Conservation (phyloP, 129 eudicot species). For the Kitagawia praeruptora region DNA sequence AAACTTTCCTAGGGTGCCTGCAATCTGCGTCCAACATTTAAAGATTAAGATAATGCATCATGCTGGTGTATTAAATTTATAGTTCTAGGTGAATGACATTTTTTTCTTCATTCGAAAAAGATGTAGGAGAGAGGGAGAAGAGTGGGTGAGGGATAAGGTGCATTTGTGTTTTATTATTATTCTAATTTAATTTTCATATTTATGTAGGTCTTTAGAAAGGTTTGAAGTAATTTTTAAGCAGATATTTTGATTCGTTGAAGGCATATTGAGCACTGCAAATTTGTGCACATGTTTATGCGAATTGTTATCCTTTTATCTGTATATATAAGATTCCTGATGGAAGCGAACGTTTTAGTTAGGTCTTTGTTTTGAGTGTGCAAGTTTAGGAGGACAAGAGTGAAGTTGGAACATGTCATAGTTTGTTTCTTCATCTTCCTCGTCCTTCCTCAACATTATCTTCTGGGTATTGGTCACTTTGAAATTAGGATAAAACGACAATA, state of each 20-base stretch:
- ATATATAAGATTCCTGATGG: not conserved
- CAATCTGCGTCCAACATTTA: not conserved
- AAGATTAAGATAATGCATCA: not conserved
- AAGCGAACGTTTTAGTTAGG: not conserved
- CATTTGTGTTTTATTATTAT: not conserved
- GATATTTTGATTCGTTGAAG: not conserved
- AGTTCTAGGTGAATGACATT: not conserved
- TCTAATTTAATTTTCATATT: not conserved
- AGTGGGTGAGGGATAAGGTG: not conserved
- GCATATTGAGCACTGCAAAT: not conserved
- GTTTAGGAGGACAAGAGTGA: not conserved
- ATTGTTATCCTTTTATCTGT: not conserved
- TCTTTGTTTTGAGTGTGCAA: not conserved
- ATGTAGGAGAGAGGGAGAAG: not conserved
- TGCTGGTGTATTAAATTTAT: not conserved
- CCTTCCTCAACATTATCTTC: not conserved
- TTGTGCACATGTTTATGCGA: not conserved
- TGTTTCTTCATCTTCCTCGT: not conserved
- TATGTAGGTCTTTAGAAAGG: not conserved
- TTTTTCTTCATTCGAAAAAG: not conserved
- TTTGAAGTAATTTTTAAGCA: not conserved
- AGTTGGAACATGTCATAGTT: not conserved
- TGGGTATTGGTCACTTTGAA: not conserved
- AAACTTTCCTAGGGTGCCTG: not conserved
- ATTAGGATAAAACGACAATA: not conserved